These are phyloP conservation scores for Escallonia herrerae DNA, from an alignment of 129 eudicot species.

Conservation along the genomic window DNA sequence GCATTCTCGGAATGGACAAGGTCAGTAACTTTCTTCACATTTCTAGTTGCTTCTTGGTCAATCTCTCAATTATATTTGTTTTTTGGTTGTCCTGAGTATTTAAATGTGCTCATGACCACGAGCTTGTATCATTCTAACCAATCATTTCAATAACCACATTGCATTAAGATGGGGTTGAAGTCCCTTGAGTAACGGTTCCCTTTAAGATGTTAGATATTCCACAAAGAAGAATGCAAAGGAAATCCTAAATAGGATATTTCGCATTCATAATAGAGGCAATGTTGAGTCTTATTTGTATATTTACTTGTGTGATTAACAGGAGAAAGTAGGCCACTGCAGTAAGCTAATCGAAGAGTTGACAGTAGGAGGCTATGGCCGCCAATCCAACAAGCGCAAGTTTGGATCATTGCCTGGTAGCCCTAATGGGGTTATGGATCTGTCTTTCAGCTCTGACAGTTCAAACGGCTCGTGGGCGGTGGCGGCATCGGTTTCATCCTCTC, in stretches of 20 bases:
- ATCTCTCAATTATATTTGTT: too few relatives aligned
- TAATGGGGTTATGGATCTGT: conserved; percentile 67
- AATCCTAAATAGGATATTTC: too few relatives aligned
- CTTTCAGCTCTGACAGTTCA: conserved; percentile 55
- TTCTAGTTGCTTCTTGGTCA: not conserved
- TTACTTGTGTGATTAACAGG: conserved; percentile 31
- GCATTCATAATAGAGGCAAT: not conserved
- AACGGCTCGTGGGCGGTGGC: conserved; percentile 46
- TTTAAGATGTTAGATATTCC: too few relatives aligned
- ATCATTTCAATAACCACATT: too few relatives aligned
- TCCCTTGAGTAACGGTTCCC: too few relatives aligned
- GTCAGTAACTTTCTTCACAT: conserved; percentile 12
- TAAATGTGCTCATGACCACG: too few relatives aligned
- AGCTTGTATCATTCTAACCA: too few relatives aligned
- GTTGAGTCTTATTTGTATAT: not conserved
- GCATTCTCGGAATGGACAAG: conserved; percentile 66
- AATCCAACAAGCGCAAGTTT: conserved; percentile 51
- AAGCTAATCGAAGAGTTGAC: conserved; percentile 48
- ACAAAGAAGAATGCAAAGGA: too few relatives aligned
- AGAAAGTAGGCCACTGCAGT: conserved; percentile 55
- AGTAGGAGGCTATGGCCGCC: conserved; percentile 27
- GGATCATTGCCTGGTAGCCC: conserved; percentile 73
- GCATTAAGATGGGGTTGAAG: too few relatives aligned
- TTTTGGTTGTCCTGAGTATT: too few relatives aligned
- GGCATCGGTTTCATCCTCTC: conserved; percentile 57